A percentile compares a stretch with the other conserved stretches of the same genome.
These are phyloP conservation scores for Cephalotrichum gorgonifer DNA, from an alignment of 2,329 filamentous ascomycete species.

Conservation along the genomic window DNA sequence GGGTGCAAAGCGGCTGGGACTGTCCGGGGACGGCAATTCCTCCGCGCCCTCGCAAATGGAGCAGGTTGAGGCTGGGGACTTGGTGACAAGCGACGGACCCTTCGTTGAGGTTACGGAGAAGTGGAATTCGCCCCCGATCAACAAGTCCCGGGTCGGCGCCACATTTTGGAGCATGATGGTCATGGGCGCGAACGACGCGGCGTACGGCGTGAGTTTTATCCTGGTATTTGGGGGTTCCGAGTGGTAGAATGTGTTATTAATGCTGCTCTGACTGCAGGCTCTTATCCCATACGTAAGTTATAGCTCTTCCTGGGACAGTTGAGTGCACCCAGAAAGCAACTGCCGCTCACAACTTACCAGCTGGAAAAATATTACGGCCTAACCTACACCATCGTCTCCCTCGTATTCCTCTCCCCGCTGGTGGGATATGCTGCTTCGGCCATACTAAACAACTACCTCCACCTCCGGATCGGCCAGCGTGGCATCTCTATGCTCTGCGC, in stretches of 20 bases:
- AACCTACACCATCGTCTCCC: constrained; percentile 51
- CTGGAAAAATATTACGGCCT: constrained; percentile 42
- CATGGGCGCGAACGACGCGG: constrained; percentile 60
- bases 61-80: not conserved
- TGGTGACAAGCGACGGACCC: not conserved
- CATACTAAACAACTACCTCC: constrained; percentile 53
- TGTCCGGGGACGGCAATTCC: not conserved
- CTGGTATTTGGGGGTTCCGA: too few species aligned
- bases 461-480: constrained; percentile 55
- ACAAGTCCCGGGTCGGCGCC: constrained; percentile 46
- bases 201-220: constrained; percentile 42
- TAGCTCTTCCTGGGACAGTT: not conserved
- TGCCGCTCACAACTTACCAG: not conserved
- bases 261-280: not conserved
- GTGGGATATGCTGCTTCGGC: constrained; percentile 55
- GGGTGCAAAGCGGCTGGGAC: not conserved
- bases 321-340: not conserved
- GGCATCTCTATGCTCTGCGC: constrained; percentile 61
- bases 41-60: not conserved
- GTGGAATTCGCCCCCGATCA: constrained; percentile 55
- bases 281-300: constrained; percentile 5
- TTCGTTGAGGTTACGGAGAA: constrained; percentile 24
- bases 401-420: constrained; percentile 58
- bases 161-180: constrained; percentile 53
- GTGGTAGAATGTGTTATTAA: too few species aligned